Percentiles rank a stretch among this genome's conserved stretches.
Conservation (phyloP, 805 yeast genomes). For the Cyberlindnera euphorbiae region DNA sequence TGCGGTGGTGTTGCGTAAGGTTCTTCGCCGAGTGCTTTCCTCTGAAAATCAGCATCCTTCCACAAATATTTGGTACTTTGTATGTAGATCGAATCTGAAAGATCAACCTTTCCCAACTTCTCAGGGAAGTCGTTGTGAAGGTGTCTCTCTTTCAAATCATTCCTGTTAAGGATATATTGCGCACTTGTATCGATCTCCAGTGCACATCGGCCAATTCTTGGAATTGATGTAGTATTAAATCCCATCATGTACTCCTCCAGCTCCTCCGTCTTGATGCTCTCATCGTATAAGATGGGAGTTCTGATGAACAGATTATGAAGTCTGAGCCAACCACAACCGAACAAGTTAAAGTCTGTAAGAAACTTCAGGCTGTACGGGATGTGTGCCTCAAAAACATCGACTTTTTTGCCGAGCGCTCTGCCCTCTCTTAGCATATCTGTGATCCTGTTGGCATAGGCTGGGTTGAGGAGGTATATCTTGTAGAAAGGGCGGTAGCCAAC, state of each 20-base stretch:
- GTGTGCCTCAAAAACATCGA: constrained; percentile 73
- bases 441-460: constrained; percentile 51
- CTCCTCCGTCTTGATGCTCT: constrained; percentile 27
- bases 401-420: constrained; percentile 29
- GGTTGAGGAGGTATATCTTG: constrained; percentile 65
- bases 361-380: constrained; percentile 75
- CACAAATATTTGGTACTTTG: constrained; percentile 52
- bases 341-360: constrained; percentile 74
- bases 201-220: constrained; percentile 56
- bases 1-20: constrained; percentile 25
- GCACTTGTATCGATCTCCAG: constrained; percentile 71
- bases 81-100: constrained; percentile 26
- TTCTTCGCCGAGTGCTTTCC: constrained; percentile 36
- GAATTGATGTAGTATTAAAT: constrained; percentile 24
- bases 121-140: constrained; percentile 49
- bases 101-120: constrained; percentile 16
- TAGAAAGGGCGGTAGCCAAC: constrained; percentile 59
- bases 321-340: constrained; percentile 77
- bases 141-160: constrained; percentile 37
- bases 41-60: constrained; percentile 51
- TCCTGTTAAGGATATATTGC: constrained; percentile 54
- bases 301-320: constrained; percentile 47
- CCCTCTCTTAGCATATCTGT: constrained; percentile 46
- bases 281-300: constrained; percentile 43
- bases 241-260: constrained; percentile 31